Conservation (phyloP, 192 early-diverging fungal species). For the Chytriomyces sp. region DNA sequence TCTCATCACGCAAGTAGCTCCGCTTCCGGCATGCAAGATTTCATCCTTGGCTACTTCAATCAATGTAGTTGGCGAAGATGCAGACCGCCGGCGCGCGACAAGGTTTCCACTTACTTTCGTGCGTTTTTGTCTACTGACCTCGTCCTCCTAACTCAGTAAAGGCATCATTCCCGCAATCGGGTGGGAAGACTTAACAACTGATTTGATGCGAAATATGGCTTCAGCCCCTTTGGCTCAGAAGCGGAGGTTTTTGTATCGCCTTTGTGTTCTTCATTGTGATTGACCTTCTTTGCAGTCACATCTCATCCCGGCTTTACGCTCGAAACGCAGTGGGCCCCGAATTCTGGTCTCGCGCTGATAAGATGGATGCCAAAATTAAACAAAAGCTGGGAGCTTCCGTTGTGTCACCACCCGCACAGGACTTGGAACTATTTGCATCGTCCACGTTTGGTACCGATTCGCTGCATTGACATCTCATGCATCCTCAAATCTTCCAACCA, state of each 20-base stretch:
- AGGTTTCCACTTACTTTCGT: not conserved
- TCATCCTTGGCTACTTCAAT: constrained; percentile 24
- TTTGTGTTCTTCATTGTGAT: not conserved
- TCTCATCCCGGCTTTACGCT: constrained; percentile 35
- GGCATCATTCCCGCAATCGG: constrained; percentile 9
- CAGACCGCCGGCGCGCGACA: too few species aligned
- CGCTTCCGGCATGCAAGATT: constrained; percentile 36
- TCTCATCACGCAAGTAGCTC: constrained; percentile 24
- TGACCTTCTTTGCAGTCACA: constrained; percentile 10
- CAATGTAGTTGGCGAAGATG: not conserved
- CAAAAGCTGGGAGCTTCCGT: constrained; percentile 16
- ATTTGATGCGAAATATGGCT: constrained; percentile 33
- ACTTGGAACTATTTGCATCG: constrained; percentile 27
- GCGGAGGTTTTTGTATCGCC: constrained; percentile 14
- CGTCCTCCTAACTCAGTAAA: not conserved
- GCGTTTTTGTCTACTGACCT: not conserved
- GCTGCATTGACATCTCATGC: not conserved
- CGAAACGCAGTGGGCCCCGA: constrained; percentile 37
- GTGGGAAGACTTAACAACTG: constrained; percentile 37
- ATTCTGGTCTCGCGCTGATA: constrained; percentile 24
- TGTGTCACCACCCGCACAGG: not conserved
- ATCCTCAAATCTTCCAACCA: not conserved
- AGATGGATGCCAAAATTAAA: constrained; percentile 20
- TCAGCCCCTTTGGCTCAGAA: constrained; percentile 15
- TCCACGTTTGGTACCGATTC: constrained; percentile 19